A percentile compares a stretch with the other conserved stretches of the same genome.
These are phyloP conservation scores for Sporothrix luriei DNA, from an alignment of 2,329 filamentous ascomycete genomes.

Conservation along the genomic window DNA sequence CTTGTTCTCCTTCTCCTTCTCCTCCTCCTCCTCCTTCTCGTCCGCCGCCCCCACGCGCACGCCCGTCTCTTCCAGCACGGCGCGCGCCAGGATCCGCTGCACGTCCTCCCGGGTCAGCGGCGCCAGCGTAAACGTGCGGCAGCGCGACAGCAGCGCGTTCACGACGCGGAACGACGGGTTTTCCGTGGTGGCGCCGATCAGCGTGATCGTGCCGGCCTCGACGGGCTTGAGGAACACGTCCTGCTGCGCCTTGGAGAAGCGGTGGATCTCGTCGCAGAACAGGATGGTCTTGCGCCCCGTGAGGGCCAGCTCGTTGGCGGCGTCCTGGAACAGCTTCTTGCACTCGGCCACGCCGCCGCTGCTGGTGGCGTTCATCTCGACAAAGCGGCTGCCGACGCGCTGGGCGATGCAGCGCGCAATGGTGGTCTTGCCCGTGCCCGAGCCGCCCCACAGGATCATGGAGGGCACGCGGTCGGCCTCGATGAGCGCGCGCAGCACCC, in stretches of 20 bases:
- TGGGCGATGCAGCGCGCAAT: slow-evolving; percentile 89
- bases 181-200: slow-evolving; percentile 95
- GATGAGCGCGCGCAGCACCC: slow-evolving; percentile 84
- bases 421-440: slow-evolving; percentile 84
- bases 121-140: slow-evolving; percentile 83
- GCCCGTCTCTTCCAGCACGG: slow-evolving; percentile 61
- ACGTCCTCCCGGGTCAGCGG: slow-evolving; percentile 75
- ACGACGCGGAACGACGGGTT: slow-evolving; percentile 95
- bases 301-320: slow-evolving; percentile 74
- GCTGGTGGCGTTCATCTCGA: slow-evolving; percentile 94
- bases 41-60: background rate
- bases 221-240: slow-evolving; percentile 93
- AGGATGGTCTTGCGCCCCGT: slow-evolving; percentile 92
- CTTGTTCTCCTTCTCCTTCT: too few relatives aligned
- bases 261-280: slow-evolving; percentile 96
- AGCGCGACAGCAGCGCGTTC: slow-evolving; percentile 81
- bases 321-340: slow-evolving; percentile 88
- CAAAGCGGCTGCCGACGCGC: slow-evolving; percentile 79
- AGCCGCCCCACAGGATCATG: slow-evolving; percentile 90
- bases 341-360: slow-evolving; percentile 86
- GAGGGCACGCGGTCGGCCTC: slow-evolving; percentile 84
- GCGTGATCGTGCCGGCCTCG: slow-evolving; percentile 83
- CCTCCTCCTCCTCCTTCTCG: too few relatives aligned
- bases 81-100: slow-evolving; percentile 72
- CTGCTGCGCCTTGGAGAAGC: slow-evolving; percentile 89